Base-by-base conservation (phyloP, 2,329 filamentous ascomycete genomes). In the Rhytidhysteron rufulum region DNA sequence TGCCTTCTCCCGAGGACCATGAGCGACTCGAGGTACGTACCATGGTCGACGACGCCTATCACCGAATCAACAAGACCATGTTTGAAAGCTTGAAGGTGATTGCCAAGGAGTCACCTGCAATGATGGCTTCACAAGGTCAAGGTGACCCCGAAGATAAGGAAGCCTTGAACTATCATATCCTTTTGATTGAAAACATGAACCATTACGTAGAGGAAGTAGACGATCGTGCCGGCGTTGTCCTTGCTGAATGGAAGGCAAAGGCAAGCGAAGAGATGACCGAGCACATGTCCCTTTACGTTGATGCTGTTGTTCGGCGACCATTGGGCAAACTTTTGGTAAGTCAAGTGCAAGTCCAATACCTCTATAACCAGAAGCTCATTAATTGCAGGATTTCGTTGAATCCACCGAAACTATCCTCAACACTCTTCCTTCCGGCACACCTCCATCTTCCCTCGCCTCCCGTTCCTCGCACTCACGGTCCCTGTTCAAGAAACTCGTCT, bases 111-210 rank as follows among this genome's bases (percentile, higher is more conserved):
- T 76, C 73, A 22, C 79, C 80, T 0, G 62, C 65, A 2, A 68
- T 69, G 15, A 65, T 66, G 63, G 72, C 87, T 75, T 62, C 71
- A 45, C 63, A 73, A 50, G 62, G 69, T 32, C 63, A 71, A 50
- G 69, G 68, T 36, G 83, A 86, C 53, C 78, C 80, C 1, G 93
- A 97, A 63, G 93, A 97, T 61, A 97, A 98, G 68, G 90, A 96
- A 65, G 88, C 89, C 4, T 78, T 98, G 45, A 97, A 97, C 69
- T 95, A 95, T 69, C 90, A 97, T 66, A 95, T 98, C 55, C 77
- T 97, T 24, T 77, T 97, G 39, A 97, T 98, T 52, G 91, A 98
- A 66, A 98, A 98, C 65, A 96, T 96, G 89, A 94, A 96, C 60
- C 89, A 95, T 66, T 97, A 95, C 68, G 74, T 93, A 9, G 90